Percentiles rank a stretch among this genome's conserved stretches.
These are phyloP conservation scores for Nyssa sinensis DNA, from an alignment of 148 eudicot species.

Conservation along the genomic window DNA sequence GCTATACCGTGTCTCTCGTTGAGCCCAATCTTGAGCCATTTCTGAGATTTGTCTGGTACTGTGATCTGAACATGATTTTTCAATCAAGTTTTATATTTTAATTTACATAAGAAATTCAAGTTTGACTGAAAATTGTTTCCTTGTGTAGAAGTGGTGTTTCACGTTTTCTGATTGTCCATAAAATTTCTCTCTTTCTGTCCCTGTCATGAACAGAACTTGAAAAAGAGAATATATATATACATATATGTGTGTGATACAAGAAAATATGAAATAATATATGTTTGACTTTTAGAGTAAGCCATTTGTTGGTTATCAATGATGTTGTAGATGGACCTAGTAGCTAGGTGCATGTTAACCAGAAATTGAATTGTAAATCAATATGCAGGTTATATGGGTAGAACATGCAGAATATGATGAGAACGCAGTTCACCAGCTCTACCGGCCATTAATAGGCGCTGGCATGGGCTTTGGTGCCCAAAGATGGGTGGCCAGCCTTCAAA, in stretches of 20 bases:
- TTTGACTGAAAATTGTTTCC: too few species aligned
- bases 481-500: constrained; percentile 87
- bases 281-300: background rate
- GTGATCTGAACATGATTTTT: background rate
- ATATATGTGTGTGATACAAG: too few species aligned
- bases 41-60: constrained; percentile 24
- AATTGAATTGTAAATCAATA: background rate
- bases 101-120: too few species aligned
- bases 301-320: background rate
- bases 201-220: too few species aligned
- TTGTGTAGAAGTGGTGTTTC: too few species aligned
- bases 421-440: constrained; percentile 72
- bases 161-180: too few species aligned
- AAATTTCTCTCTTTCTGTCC: too few species aligned
- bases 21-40: constrained; percentile 20
- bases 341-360: background rate
- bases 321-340: too few species aligned
- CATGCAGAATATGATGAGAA: constrained; percentile 86
- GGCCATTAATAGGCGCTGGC: constrained; percentile 67
- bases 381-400: constrained; percentile 94
- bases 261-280: too few species aligned
- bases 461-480: constrained; percentile 95
- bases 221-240: too few species aligned
- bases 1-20: constrained; percentile 5
- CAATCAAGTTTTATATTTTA: too few species aligned